Percentiles rank a stretch among this genome's conserved stretches.
Evolutionary conservation across 768 basidiomycete species (phyloP).

Genomic region (Suillus clintonianus): DNA sequence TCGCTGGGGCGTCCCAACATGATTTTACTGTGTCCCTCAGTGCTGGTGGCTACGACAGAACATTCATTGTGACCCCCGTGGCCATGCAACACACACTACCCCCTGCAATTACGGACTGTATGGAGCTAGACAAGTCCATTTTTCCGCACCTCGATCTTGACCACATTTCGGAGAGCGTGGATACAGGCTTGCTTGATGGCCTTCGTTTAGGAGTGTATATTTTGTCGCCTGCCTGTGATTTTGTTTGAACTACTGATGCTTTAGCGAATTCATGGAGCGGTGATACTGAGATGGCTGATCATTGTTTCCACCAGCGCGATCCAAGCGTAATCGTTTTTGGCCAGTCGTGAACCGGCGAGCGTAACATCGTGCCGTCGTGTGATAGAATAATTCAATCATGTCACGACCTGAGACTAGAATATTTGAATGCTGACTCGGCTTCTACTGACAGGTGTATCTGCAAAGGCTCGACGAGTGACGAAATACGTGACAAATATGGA

Average conservation of each 20-base stretch:
- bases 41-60: constrained; percentile 6
- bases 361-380: no score
- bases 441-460: not conserved
- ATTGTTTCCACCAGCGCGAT: no score
- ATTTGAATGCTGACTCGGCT: not conserved
- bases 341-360: not conserved
- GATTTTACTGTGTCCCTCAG: constrained; percentile 19
- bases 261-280: not conserved
- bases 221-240: constrained; percentile 15
- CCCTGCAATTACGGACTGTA: constrained; percentile 19
- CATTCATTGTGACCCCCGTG: constrained; percentile 34
- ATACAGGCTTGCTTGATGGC: constrained; percentile 29
- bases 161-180: constrained; percentile 34
- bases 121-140: constrained; percentile 23
- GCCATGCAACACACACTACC: constrained; percentile 26
- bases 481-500: not conserved
- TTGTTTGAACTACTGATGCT: not conserved
- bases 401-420: not conserved
- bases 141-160: constrained; percentile 42
- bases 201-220: constrained; percentile 35
- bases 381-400: not conserved
- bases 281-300: not conserved
- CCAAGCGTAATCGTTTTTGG: not conserved
- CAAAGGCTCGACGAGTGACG: not conserved
- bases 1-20: constrained; percentile 27